These are phyloP conservation scores for Penicillium ochrochloron DNA, from an alignment of 495 filamentous ascomycete species.

Conservation along the genomic window DNA sequence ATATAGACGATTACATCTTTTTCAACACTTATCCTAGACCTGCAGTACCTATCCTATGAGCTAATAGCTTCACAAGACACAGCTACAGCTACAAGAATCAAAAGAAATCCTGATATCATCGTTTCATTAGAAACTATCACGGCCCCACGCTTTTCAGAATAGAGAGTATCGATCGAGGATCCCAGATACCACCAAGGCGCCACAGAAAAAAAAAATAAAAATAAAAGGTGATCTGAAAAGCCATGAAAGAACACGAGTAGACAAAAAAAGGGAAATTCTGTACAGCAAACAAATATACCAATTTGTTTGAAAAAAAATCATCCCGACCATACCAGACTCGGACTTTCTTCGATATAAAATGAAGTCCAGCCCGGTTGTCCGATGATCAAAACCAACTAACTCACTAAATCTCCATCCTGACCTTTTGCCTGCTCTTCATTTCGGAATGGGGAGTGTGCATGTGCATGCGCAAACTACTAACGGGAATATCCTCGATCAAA, in stretches of 20 bases:
- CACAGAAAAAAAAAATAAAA: conserved; percentile 32
- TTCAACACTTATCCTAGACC: background rate
- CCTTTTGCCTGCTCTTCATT: conserved; percentile 11
- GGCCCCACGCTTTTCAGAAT: conserved; percentile 32
- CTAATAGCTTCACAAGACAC: no score
- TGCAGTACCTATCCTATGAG: no score
- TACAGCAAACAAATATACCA: conserved; percentile 37
- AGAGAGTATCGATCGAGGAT: conserved; percentile 35
- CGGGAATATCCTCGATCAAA: conserved; percentile 27
- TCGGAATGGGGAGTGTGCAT: background rate
- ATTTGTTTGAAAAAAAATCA: conserved; percentile 33
- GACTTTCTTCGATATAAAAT: no score
- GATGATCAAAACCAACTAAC: conserved; percentile 5
- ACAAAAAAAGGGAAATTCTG: conserved; percentile 29
- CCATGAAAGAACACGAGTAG: conserved; percentile 27
- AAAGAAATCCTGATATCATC: conserved; percentile 27
- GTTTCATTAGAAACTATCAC: conserved; percentile 42
- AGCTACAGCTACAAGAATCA: background rate
- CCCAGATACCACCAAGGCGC: conserved; percentile 41
- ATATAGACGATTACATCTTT: conserved; percentile 15
- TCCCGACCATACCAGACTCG: conserved; percentile 12
- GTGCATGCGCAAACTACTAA: background rate
- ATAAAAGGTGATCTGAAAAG: conserved; percentile 16
- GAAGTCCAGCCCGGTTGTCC: background rate
- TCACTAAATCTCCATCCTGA: background rate